Conservation (phyloP, 495 filamentous ascomycete genomes). For the Penicillium argentinense region DNA sequence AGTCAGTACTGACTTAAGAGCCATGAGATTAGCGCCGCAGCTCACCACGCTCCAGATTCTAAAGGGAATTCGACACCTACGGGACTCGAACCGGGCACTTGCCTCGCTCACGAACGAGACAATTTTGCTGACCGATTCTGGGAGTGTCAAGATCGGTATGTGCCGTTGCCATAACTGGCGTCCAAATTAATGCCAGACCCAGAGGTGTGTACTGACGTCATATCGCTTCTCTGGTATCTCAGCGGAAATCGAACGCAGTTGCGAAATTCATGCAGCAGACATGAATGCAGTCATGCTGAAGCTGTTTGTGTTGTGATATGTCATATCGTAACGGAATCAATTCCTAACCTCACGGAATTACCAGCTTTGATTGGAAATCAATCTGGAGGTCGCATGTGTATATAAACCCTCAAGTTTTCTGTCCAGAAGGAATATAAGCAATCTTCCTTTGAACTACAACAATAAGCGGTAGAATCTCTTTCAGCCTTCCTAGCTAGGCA, state of each 20-base stretch:
- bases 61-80: constrained; percentile 1
- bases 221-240: too few species aligned
- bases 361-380: too few species aligned
- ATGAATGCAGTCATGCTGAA: constrained; percentile 3
- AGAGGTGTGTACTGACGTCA: background rate
- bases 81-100: background rate
- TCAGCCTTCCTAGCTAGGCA: too few species aligned
- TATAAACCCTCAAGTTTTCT: too few species aligned
- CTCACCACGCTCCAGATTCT: background rate
- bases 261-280: background rate
- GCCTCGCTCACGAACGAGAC: background rate
- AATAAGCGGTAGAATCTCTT: too few species aligned
- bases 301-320: too few species aligned
- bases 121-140: background rate
- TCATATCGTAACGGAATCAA: too few species aligned
- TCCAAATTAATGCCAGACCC: background rate
- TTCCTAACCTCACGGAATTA: too few species aligned
- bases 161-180: background rate
- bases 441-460: too few species aligned
- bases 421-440: too few species aligned
- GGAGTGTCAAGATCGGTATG: constrained; percentile 2
- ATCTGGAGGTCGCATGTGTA: too few species aligned
- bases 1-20: background rate
- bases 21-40: background rate
- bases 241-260: constrained; percentile 4